These are phyloP conservation scores for Neonothopanus nambi DNA, from an alignment of 1,284 basidiomycete genomes.

Conservation along the genomic window DNA sequence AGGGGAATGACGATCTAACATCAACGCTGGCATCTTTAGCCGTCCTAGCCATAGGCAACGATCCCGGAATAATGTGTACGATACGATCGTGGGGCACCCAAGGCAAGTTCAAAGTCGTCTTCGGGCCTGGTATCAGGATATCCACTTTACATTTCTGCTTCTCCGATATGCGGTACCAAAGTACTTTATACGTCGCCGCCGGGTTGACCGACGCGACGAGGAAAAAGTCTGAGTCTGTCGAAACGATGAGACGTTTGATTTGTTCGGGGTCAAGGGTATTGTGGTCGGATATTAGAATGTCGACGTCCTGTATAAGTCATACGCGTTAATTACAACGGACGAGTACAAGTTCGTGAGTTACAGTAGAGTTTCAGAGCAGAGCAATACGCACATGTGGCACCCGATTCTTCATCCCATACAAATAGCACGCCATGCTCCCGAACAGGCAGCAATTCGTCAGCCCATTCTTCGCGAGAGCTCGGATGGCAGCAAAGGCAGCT, in stretches of 20 bases:
- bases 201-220: slow-evolving; percentile 7
- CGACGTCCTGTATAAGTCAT: slow-evolving; percentile 3
- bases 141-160: slow-evolving; percentile 32
- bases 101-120: slow-evolving; percentile 29
- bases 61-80: not conserved
- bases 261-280: slow-evolving; percentile 4
- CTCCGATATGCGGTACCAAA: slow-evolving; percentile 26
- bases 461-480: slow-evolving; percentile 22
- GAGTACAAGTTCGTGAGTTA: not conserved
- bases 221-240: slow-evolving; percentile 5
- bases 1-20: no score
- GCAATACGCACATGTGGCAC: slow-evolving; percentile 36
- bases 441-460: slow-evolving; percentile 34
- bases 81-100: slow-evolving; percentile 22
- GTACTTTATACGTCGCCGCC: slow-evolving; percentile 26
- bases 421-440: slow-evolving; percentile 37
- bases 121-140: slow-evolving; percentile 30
- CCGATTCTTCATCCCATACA: slow-evolving; percentile 36
- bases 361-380: slow-evolving; percentile 15
- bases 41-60: no score
- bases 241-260: slow-evolving; percentile 10
- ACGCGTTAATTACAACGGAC: not conserved
- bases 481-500: slow-evolving; percentile 23
- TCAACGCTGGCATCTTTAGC: no score
- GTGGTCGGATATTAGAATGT: slow-evolving; percentile 11